Evolutionary conservation across 805 yeast species (phyloP), one percentile per base, ranked within the genome.

Genomic region (Saccharomycopsis schoenii): DNA sequence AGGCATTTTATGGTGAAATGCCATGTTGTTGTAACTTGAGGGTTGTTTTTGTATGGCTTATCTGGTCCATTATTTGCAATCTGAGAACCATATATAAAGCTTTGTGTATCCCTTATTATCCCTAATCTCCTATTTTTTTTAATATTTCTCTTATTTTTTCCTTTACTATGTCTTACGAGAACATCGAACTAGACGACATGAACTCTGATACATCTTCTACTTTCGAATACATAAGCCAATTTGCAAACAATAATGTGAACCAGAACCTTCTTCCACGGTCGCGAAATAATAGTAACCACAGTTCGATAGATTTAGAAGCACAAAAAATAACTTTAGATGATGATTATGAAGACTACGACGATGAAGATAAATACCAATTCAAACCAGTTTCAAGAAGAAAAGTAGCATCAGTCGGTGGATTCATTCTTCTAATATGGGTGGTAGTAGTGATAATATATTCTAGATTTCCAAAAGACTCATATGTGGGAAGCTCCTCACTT

Each of bases 381-480:
- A 63, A 42, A 47, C 64, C 65, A 19, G 40, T 63, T 4, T 42
- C 61, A 11, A 50, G 57, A 25, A 57, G 42, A 34, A 59, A 43
- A 9, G 40, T 63, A 5, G 58, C 52, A 15, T 11, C 57, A 10
- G 39, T 61, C 17, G 36, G 41, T 21, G 58, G 58, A 5, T 43
- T 69, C 2, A 59, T 67, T 14, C 64, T 68, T 12, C n/a, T 68
- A 1, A 43, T 69, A 1, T 73, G 76, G 76, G 55, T 68, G 1
- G 55, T 67, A 1, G 59, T 67, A 25, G 57, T 72, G 37, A 58
- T 68, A 8, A 55, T 61, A 8, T 71, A 68, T 60, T 69, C 72
- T 4, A 62, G 60, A 39, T 11, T 43, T 21, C 58, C 54, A 39
- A 39, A 36, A 25, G 37, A 19, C 4, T 24, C 51, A 14, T 39